Evolutionary conservation across 768 basidiomycete species (phyloP).

Genomic region (Pisolithus albus): DNA sequence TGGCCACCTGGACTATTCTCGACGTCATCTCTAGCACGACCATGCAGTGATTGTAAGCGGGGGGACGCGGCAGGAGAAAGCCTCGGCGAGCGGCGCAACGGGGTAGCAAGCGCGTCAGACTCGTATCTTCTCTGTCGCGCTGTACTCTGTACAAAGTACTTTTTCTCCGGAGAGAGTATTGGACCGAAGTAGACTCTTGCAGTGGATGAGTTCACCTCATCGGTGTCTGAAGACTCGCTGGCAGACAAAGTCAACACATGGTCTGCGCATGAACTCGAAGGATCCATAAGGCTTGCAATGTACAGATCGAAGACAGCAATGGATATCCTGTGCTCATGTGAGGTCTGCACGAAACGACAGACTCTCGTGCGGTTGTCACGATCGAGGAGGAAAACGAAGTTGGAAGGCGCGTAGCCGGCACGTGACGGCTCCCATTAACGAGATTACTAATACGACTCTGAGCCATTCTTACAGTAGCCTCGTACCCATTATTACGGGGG

Average conservation of each 20-base stretch:
- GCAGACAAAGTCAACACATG: slow-evolving; percentile 22
- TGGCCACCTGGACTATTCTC: slow-evolving; percentile 28
- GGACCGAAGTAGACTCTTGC: slow-evolving; percentile 47
- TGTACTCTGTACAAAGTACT: slow-evolving; percentile 28
- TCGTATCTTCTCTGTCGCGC: slow-evolving; percentile 25
- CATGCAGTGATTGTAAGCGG: slow-evolving; percentile 12
- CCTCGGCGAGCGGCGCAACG: slow-evolving; percentile 46
- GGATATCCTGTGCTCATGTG: not conserved
- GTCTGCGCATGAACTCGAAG: slow-evolving; percentile 10
- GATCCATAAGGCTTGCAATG: slow-evolving; percentile 13
- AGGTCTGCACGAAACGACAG: not conserved
- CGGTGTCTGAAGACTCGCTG: slow-evolving; percentile 30
- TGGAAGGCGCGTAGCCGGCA: slow-evolving; percentile 24
- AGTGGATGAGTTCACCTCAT: slow-evolving; percentile 36
- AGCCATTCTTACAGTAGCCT: too few relatives aligned
- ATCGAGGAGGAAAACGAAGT: slow-evolving; percentile 18
- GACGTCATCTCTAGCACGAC: slow-evolving; percentile 16
- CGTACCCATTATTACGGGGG: too few relatives aligned
- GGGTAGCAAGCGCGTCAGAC: slow-evolving; percentile 22
- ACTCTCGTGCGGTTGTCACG: slow-evolving; percentile 1
- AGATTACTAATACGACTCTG: too few relatives aligned
- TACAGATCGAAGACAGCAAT: not conserved
- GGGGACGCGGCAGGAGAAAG: slow-evolving; percentile 36
- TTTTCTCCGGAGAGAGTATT: slow-evolving; percentile 47
- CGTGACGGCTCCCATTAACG: slow-evolving; percentile 14